Evolutionary conservation across 2,329 filamentous ascomycete species (phyloP).

Genomic region (Colletotrichum chrysophilum): DNA sequence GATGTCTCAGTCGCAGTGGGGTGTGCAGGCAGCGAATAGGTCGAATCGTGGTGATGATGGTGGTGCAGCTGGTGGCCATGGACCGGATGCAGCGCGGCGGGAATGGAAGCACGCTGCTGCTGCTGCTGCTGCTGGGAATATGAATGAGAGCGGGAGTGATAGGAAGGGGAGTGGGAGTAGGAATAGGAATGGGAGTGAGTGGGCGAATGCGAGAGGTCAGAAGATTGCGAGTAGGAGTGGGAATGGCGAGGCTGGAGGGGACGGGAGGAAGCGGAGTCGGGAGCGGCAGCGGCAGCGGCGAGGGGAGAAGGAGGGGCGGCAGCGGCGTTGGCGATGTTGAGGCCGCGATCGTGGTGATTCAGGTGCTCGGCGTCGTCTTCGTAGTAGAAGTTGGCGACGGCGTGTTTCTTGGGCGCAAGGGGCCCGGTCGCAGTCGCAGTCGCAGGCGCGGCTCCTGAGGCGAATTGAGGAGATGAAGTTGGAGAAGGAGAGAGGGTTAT

Average conservation of each 20-base stretch:
- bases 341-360: neutral
- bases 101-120: constrained; percentile 11
- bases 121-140: neutral
- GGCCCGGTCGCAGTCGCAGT: constrained; percentile 1
- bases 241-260: constrained; percentile 9
- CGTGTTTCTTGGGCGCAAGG: constrained; percentile 11
- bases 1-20: constrained; percentile 20
- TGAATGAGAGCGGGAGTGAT: constrained; percentile 3
- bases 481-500: neutral
- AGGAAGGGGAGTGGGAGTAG: neutral
- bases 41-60: constrained; percentile 1
- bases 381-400: constrained; percentile 19
- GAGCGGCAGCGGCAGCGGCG: neutral
- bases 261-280: constrained; percentile 18
- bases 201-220: neutral
- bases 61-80: constrained; percentile 18
- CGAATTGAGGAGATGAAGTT: constrained; percentile 1
- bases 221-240: neutral
- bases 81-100: constrained; percentile 20
- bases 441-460: neutral
- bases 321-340: neutral
- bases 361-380: constrained; percentile 9
- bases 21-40: constrained; percentile 5
- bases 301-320: neutral
- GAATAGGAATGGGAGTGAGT: neutral